Conservation (phyloP, 768 basidiomycete species). For the Boletus subcaerulescens region DNA sequence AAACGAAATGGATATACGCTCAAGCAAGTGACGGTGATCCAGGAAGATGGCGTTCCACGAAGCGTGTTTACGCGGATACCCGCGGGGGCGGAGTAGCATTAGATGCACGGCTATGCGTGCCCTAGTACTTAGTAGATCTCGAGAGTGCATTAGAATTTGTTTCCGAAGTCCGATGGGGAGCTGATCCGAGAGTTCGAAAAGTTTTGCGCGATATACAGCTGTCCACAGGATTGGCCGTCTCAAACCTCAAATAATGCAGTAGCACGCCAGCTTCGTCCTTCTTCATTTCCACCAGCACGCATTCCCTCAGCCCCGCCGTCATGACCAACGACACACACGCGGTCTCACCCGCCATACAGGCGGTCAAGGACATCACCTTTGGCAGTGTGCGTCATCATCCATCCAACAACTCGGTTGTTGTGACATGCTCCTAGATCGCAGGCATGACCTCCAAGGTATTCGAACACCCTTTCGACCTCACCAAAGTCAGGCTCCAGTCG, state of each 20-base stretch:
- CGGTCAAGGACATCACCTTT: conserved; percentile 50
- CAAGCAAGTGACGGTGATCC: conserved; percentile 43
- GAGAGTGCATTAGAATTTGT: neutral
- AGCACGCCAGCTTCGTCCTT: conserved; percentile 11
- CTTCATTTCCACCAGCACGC: neutral
- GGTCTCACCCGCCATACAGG: conserved; percentile 16
- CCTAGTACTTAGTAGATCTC: too few species aligned
- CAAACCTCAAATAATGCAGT: conserved; percentile 23
- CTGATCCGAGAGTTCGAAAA: conserved; percentile 10
- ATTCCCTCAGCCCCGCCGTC: neutral
- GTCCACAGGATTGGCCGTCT: conserved; percentile 24
- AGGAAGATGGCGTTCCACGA: conserved; percentile 57
- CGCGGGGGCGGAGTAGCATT: too few species aligned
- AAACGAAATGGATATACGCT: conserved; percentile 46
- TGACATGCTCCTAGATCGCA: conserved; percentile 52
- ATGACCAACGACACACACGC: conserved; percentile 24
- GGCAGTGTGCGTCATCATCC: conserved; percentile 47
- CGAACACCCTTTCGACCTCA: conserved; percentile 94
- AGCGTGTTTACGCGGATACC: conserved; percentile 45
- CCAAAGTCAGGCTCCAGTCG: conserved; percentile 91
- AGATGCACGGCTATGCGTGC: too few species aligned
- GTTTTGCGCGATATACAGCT: conserved; percentile 12
- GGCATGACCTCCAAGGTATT: conserved; percentile 85
- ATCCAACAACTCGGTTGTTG: neutral
- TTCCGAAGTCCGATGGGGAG: conserved; percentile 11